Evolutionary conservation across 345 rosid species (phyloP), one percentile per base, ranked within the genome.

Genomic region (Salix brachista): DNA sequence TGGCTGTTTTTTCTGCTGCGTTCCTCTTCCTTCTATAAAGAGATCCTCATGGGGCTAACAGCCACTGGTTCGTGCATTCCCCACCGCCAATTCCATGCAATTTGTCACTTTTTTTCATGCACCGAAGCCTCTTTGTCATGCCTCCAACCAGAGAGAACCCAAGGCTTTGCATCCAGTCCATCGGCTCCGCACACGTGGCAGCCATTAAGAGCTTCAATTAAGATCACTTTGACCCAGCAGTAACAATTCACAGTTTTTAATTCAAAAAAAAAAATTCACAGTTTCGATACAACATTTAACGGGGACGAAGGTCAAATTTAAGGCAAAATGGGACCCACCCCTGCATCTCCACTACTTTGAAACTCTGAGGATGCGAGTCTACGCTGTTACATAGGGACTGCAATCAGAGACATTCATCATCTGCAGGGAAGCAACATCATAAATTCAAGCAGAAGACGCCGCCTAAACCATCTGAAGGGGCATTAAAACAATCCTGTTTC

Each of bases 21-120:
- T 4, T 4, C 5, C 34, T 32, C 34, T 32, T 32, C 34, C 74
- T 74, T 25, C 75, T 64, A 58, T 79, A 65, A 76, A 69, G 32
- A 30, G 32, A 30, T 30, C 32, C 32, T 30, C 32, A 30, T 80
- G 87, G 89, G 81, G 56, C 69, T 56, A 26, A 52, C 75, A 18
- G 67, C 74, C 71, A 78, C 83, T 67, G 42, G 56, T 67, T 34
- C 69, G 70, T 66, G 69, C 83, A 67, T 65, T 69, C 66, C 68
- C 85, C 85, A 80, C 87, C 85, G 85, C 83, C 84, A 69, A 30
- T 75, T 52, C 75, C 75, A n/a, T 54, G 76, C 78, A 67, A 77
- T 69, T 80, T 80, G 79, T 73, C 76, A 69, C 82, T 73, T 84
- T 70, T 41, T 77, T 28, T 80, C 82, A n/a, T 67, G 62, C 70